phyloP scores from a whole-genome alignment of 2,329 filamentous ascomycete species.

The Grosmannia serpens region DNA sequence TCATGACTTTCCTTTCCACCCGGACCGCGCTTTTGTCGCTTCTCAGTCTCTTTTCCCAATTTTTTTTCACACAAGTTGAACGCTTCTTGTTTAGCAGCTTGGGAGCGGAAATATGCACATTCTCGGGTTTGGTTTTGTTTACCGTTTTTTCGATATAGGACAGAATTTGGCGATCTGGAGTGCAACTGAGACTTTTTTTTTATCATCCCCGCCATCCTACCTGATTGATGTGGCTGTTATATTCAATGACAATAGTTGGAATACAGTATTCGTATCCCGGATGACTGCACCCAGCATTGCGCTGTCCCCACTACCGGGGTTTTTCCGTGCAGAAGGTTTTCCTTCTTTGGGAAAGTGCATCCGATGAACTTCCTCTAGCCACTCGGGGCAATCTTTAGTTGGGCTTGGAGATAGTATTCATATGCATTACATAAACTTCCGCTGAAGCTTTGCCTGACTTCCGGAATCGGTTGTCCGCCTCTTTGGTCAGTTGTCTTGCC shows the following conservation, averaged over 20 bases:
- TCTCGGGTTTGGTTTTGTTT: slow-evolving; percentile 3
- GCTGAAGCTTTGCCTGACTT: not conserved
- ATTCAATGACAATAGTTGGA: too few relatives aligned
- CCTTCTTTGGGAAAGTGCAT: slow-evolving; percentile 9
- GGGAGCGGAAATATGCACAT: not conserved
- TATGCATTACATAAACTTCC: not conserved
- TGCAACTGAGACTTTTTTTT: slow-evolving; percentile 25
- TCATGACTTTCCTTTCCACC: not conserved
- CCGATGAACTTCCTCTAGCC: not conserved
- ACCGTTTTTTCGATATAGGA: slow-evolving; percentile 27
- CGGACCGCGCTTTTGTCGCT: not conserved
- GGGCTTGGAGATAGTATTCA: not conserved
- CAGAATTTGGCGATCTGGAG: slow-evolving; percentile 37
- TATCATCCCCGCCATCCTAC: not conserved
- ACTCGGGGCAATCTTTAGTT: not conserved
- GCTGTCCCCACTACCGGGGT: not conserved
- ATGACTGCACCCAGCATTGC: not conserved
- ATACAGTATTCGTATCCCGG: not conserved
- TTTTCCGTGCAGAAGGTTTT: not conserved
- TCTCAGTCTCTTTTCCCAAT: not conserved
- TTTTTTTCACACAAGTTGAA: slow-evolving; percentile 1
- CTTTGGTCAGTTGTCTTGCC: not conserved
- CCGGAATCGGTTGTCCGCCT: not conserved
- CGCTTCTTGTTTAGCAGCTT: slow-evolving; percentile 5
- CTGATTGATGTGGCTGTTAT: too few relatives aligned